Conservation (phyloP, 306 rosid genomes). For the Gastrolobium bilobum region DNA sequence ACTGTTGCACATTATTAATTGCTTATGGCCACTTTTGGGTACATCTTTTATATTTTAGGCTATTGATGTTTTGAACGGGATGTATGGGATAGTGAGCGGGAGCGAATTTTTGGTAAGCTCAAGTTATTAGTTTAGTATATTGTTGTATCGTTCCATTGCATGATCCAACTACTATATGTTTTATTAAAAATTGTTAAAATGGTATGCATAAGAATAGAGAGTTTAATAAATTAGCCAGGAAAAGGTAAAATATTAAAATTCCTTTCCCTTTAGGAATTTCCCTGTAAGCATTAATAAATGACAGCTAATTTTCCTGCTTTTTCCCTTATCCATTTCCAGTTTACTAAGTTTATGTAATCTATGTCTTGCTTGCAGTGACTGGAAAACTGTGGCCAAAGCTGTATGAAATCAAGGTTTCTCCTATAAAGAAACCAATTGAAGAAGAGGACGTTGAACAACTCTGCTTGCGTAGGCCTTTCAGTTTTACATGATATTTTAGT, state of each 20-base stretch:
- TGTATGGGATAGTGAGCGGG: constrained; percentile 80
- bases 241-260: neutral
- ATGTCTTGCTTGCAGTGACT: constrained; percentile 70
- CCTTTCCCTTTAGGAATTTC: neutral
- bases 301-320: neutral
- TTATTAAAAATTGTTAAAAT: constrained; percentile 11
- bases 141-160: neutral
- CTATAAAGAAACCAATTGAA: constrained; percentile 47
- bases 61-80: constrained; percentile 85
- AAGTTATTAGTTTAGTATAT: neutral
- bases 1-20: constrained; percentile 6
- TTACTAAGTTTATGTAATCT: constrained; percentile 11
- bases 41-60: constrained; percentile 51
- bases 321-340: neutral
- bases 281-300: neutral
- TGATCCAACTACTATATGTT: neutral
- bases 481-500: constrained; percentile 48
- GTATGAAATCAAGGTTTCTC: constrained; percentile 72
- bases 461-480: constrained; percentile 64
- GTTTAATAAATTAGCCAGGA: constrained; percentile 2
- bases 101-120: constrained; percentile 79
- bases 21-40: constrained; percentile 40
- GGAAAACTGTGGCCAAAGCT: constrained; percentile 95
- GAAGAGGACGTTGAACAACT: constrained; percentile 59
- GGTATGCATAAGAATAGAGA: neutral